Evolutionary conservation across 2,329 filamentous ascomycete genomes (phyloP), one percentile per base, ranked within the genome.

Genomic region (Fonsecaea monophora): DNA sequence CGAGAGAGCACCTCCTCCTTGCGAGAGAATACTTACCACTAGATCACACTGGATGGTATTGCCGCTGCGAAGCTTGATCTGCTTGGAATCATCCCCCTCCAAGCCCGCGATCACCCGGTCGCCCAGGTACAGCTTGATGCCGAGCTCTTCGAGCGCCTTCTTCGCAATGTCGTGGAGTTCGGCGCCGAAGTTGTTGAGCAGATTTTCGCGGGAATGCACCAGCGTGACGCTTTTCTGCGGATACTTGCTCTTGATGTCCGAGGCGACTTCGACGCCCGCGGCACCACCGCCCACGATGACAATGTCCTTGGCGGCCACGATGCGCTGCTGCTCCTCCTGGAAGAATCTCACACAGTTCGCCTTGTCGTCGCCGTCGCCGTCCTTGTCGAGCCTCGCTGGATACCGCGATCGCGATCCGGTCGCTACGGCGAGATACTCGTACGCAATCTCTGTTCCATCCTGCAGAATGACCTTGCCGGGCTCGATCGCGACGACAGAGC

Each of bases 381-480:
- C 9, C 18, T 3, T 13, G 21, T 58, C 48, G 4, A 57, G 25
- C 55, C 62, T 32, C 54, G 64, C 30, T 18, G 62, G 48, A 32
- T 53, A 64, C 18, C 59, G 10, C 34, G 60, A 72, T 78, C 70
- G 69, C 0, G 83, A 81, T 0, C 87, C 87, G 0, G 86, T 89
- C 0, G 87, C 85, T 10, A 89, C 75, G n/a, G 87, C 79, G 5
- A 88, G 77, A 66, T 82, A 86, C 18, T 82, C 84, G 72, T 85
- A 90, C 0, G 80, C 77, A 1, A 89, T 76, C 37, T 78, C 74
- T 40, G 82, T 77, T 4, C 80, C 82, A 18, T 75, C 77, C 34
- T 78, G 73, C 1, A 88, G 74, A 5, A 65, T 69, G 8, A 87
- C 79, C 2, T 73, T 71, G 0, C 77, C 74, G 18, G 73, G 75